A percentile compares a stretch with the other conserved stretches of the same genome.
phyloP scores from a whole-genome alignment of 148 eudicot species.

The Amaranthus palmeri region DNA sequence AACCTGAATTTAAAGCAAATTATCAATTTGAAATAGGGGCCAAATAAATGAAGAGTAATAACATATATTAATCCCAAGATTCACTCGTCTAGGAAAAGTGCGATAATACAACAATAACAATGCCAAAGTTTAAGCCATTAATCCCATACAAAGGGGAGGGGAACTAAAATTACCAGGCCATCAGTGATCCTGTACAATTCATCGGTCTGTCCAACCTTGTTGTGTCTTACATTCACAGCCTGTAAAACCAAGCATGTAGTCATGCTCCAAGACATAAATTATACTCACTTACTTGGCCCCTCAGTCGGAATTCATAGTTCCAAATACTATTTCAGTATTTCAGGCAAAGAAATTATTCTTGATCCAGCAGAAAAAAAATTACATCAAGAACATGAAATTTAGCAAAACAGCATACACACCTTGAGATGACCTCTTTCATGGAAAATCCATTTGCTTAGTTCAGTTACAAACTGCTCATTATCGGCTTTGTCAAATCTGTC shows the following conservation, averaged over 20 bases:
- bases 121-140: too few species aligned
- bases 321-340: too few species aligned
- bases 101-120: too few species aligned
- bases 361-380: background rate
- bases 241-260: constrained; percentile 7
- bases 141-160: too few species aligned
- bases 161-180: constrained; percentile 25
- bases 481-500: constrained; percentile 67
- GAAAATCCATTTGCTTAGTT: constrained; percentile 86
- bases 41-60: constrained; percentile 52
- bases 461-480: constrained; percentile 76
- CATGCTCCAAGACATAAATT: background rate
- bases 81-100: background rate
- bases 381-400: background rate
- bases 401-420: constrained; percentile 46
- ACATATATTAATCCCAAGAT: background rate
- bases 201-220: constrained; percentile 32
- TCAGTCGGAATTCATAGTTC: too few species aligned
- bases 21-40: constrained; percentile 15
- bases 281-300: too few species aligned
- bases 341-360: background rate
- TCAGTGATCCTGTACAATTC: constrained; percentile 38
- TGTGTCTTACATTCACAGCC: constrained; percentile 36
- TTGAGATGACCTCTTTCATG: constrained; percentile 94
- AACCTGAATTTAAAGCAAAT: constrained; percentile 44